A percentile compares a stretch with the other conserved stretches of the same genome.
Conservation (phyloP, 805 yeast genomes). For the Lachancea sp. region DNA sequence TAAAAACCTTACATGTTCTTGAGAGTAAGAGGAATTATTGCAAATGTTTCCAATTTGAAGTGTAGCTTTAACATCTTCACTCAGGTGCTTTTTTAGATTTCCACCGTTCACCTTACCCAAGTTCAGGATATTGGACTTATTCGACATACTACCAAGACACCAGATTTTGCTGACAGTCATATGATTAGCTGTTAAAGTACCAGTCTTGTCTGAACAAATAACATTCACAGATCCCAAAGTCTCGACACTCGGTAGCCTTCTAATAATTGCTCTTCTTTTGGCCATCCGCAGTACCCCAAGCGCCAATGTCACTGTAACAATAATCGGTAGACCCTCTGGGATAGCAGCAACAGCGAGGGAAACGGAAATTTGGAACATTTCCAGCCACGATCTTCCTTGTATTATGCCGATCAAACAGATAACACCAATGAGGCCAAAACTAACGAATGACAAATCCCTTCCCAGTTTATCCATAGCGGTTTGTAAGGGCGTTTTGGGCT, state of each 20-base stretch:
- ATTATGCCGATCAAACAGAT: conserved; percentile 84
- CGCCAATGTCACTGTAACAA: conserved; percentile 95
- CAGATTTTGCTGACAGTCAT: conserved; percentile 84
- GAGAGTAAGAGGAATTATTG: conserved; percentile 66
- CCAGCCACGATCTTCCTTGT: conserved; percentile 93
- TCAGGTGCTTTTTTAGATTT: conserved; percentile 39
- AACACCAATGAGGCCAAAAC: conserved; percentile 84
- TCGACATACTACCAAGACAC: conserved; percentile 55
- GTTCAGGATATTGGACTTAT: conserved; percentile 31
- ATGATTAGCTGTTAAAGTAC: conserved; percentile 83
- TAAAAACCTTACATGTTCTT: conserved; percentile 60
- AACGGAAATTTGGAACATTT: conserved; percentile 96
- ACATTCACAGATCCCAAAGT: conserved; percentile 93
- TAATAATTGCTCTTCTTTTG: conserved; percentile 84
- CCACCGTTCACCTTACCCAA: conserved; percentile 43
- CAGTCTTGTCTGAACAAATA: conserved; percentile 87
- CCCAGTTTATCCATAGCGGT: conserved; percentile 93
- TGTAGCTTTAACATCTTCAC: conserved; percentile 48
- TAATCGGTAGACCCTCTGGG: conserved; percentile 97
- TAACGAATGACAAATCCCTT: conserved; percentile 75
- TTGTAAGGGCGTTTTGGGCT: conserved; percentile 97
- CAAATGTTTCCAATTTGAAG: conserved; percentile 66
- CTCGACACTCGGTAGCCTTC: conserved; percentile 90
- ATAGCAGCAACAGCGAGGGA: conserved; percentile 98
- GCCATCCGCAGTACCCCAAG: conserved; percentile 97